Evolutionary conservation across 2,329 filamentous ascomycete genomes (phyloP).

Genomic region (Verticillium alfalfae): DNA sequence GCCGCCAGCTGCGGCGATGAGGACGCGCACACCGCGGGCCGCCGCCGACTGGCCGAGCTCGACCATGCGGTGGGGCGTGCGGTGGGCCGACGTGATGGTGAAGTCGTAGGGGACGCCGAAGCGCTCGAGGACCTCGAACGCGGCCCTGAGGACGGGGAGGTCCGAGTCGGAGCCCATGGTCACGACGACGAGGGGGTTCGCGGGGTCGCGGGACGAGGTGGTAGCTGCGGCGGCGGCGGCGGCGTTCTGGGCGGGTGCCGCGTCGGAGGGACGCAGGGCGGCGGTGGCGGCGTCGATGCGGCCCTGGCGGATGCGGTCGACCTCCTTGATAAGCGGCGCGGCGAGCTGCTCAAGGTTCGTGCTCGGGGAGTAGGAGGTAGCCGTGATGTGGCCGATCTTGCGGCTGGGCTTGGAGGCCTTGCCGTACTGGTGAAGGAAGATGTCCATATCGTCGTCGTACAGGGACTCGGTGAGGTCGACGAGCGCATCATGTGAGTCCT

Average conservation of each 20-base stretch:
- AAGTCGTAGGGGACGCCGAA: constrained; percentile 68
- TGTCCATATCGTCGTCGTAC: constrained; percentile 39
- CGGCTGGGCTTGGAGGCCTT: constrained; percentile 82
- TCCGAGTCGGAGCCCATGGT: constrained; percentile 85
- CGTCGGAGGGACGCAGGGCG: constrained; percentile 27
- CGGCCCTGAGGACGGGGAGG: constrained; percentile 60
- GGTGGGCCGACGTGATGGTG: constrained; percentile 75
- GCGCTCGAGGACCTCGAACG: constrained; percentile 60
- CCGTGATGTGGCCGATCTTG: constrained; percentile 92
- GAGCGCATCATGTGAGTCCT: constrained; percentile 55
- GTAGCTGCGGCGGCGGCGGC: constrained; percentile 4
- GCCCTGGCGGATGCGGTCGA: constrained; percentile 54
- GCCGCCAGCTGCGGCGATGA: constrained; percentile 72
- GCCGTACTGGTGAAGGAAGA: constrained; percentile 80
- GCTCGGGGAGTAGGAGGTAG: constrained; percentile 63
- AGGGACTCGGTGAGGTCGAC: constrained; percentile 38
- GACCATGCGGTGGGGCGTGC: constrained; percentile 67
- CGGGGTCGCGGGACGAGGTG: constrained; percentile 17
- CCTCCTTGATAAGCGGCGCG: constrained; percentile 62
- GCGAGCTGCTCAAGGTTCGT: constrained; percentile 55
- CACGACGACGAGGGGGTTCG: constrained; percentile 60
- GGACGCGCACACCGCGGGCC: constrained; percentile 61
- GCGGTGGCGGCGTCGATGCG: constrained; percentile 36
- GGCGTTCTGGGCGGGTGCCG: constrained; percentile 1
- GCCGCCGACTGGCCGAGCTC: constrained; percentile 59